Conservation (phyloP, 2,329 filamentous ascomycete species). For the Ilyonectria mors-panacis region DNA sequence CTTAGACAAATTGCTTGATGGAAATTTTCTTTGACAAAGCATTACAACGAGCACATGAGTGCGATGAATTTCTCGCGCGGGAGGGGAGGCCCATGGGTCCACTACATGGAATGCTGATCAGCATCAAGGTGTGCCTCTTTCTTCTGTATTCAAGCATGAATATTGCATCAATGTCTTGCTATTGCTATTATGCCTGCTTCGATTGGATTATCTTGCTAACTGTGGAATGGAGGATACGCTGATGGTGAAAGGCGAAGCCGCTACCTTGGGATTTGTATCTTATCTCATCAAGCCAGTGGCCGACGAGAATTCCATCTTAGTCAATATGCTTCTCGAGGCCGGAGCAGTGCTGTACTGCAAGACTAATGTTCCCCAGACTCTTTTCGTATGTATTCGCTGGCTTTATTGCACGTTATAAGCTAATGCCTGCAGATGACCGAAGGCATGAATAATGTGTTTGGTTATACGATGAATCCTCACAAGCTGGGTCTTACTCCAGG, state of each 20-base stretch:
- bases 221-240: too few species aligned
- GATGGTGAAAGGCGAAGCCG: background rate
- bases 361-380: too few species aligned
- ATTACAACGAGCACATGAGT: background rate
- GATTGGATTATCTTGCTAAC: too few species aligned
- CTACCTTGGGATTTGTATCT: background rate
- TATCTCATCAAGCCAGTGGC: background rate
- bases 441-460: slow-evolving; percentile 1
- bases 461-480: background rate
- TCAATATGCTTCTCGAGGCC: background rate
- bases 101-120: slow-evolving; percentile 16
- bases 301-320: background rate
- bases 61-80: slow-evolving; percentile 10
- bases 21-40: slow-evolving; percentile 5
- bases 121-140: background rate
- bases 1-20: slow-evolving; percentile 14
- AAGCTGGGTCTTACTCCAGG: background rate
- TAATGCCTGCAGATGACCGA: background rate
- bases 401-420: too few species aligned
- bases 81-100: slow-evolving; percentile 7
- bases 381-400: too few species aligned
- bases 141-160: too few species aligned
- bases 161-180: too few species aligned
- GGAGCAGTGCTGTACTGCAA: background rate
- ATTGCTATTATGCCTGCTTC: too few species aligned